Base-by-base conservation (phyloP, 2,329 filamentous ascomycete species). In the Fusarium sp. region DNA sequence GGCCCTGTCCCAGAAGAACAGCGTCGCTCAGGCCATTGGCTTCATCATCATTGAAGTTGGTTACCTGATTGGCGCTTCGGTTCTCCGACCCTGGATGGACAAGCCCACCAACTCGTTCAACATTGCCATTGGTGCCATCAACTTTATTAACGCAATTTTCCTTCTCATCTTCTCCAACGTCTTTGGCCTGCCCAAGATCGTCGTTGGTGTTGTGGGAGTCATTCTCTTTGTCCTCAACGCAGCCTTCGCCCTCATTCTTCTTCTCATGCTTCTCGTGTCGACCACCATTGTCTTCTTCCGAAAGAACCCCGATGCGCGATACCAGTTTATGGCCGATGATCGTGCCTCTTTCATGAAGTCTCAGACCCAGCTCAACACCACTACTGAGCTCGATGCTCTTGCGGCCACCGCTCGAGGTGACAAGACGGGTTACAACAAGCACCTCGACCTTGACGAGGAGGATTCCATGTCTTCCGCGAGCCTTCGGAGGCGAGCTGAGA, bases 61-160 rank as follows among this genome's bases (percentile, higher is more conserved):
- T 62, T 92, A 93, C 77, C 88, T 98, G 66, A 93, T 98, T 77
- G 91, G 85, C 24, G 92, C 95, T 65, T 93, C 92, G 69, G 92
- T 97, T 64, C 86, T 98, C 76, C 92, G 94, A 69, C 96, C 96
- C 20, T 98, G 95, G 93, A 98, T 98, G 96, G 96, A 98, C 88
- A 98, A 98, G 91, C 96, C 95, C 86, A 98, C 95, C 71, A 98
- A 98, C 84, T 92, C 92, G 57, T 97, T 98, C 89, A 98, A 98
- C 85, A 98, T 98, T 80, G 90, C 95, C 70, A 98, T 98, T 79
- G 93, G 92, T 72, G 93, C 91, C 54, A 88, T 98, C 84, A 98
- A 98, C 87, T 97, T 98, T 83, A 83, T 98, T 79, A 97, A 97
- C 84, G 90, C 93, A 65, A 92, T 98, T 82, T 97, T 97, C 86